Base-by-base conservation (phyloP, 2,329 filamentous ascomycete species). In the Chaetomium strumarium region DNA sequence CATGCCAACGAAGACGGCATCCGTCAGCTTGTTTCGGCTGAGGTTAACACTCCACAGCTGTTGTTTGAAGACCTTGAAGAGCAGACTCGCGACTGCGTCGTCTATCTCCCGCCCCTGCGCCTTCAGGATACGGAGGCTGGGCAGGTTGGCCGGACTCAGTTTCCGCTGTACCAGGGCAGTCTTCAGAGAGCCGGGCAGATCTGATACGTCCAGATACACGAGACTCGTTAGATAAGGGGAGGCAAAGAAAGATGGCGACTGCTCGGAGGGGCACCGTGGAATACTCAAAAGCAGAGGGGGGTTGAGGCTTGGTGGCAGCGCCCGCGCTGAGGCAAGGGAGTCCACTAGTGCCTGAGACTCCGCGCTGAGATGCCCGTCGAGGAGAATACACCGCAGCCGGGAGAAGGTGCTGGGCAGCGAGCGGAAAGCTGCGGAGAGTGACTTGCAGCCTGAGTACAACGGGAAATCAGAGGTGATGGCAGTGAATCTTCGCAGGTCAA, bases 21-120 rank as follows among this genome's bases (percentile, higher is more conserved):
- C 79, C 0, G 72, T 75, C 10, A 84, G 61, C 11, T 68, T 70
- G 57, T 84, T 85, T 6, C 71, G 49, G 36, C 71, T 68, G 0
- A 84, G 46, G 55, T 84, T 79, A 5, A 84, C 61, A 58, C 80
- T 81, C 80, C 80, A 84, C 11, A 84, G 63, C 29, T 69, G 73
- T 11, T 53, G 53, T 5, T 57, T 52, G 44, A 72, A 71, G 5
- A 63, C 56, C 53, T 62, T 57, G 61, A 77, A 59, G 38, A 73
- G 56, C 3, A 63, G 39, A 0, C 65, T 51, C 2, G 70, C 64
- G 2, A 67, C 64, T 1, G 51, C 49, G 52, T 78, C 71, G 19
- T 75, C 72, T 19, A 83, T 59, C 53, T 76, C 72, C 19, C 76
- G 70, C 2, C 71, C 68, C 43, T 70, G 67, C 0, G 74, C 64